phyloP scores from a whole-genome alignment of 179 eudicot species.

The Heliamphora pulchella region DNA sequence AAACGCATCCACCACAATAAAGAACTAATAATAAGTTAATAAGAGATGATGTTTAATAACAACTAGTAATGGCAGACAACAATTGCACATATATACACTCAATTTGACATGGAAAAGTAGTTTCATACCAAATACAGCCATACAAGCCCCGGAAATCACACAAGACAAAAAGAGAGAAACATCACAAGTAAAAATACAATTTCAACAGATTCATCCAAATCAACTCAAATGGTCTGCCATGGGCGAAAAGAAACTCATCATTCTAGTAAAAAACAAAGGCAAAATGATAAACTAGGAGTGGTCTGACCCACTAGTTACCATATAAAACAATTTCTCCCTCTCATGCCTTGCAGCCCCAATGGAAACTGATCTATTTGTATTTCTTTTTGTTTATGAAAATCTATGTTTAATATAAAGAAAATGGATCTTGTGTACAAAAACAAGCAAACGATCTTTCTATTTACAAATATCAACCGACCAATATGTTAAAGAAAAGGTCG shows the following conservation, averaged over 20 bases:
- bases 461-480: constrained; percentile 11
- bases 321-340: constrained; percentile 7
- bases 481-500: background rate
- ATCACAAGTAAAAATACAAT: background rate
- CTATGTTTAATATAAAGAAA: background rate
- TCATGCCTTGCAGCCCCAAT: constrained; percentile 9
- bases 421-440: constrained; percentile 3
- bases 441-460: constrained; percentile 13
- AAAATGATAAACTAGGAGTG: constrained; percentile 10
- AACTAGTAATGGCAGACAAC: background rate
- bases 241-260: constrained; percentile 10
- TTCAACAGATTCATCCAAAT: constrained; percentile 18
- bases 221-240: constrained; percentile 28
- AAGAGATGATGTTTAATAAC: background rate
- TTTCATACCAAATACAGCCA: background rate
- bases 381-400: no score
- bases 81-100: constrained; percentile 3
- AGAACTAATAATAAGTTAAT: background rate
- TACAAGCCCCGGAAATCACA: constrained; percentile 12
- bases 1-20: background rate
- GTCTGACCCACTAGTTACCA: constrained; percentile 12
- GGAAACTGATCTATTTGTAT: constrained; percentile 15
- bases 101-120: constrained; percentile 8
- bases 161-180: constrained; percentile 14
- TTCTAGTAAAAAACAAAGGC: constrained; percentile 11